A percentile compares a stretch with the other conserved stretches of the same genome.
Conservation (phyloP, 73 alveolate species). For the Tetrahymena elliotti region DNA sequence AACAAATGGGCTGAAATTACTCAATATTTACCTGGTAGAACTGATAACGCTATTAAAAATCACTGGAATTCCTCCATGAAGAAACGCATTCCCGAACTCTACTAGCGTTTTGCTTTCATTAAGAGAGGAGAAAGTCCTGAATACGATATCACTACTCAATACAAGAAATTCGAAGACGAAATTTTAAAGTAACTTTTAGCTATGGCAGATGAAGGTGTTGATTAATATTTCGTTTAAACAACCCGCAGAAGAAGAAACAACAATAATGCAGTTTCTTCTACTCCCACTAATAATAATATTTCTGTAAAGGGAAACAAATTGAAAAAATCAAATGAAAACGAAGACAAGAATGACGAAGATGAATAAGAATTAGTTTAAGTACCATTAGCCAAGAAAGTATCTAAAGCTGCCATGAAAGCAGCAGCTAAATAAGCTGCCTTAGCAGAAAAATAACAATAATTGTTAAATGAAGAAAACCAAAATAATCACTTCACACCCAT, state of each 20-base stretch:
- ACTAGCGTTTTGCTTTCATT: not conserved
- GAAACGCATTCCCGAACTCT: conserved; percentile 47
- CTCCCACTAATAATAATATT: not conserved
- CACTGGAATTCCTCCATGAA: conserved; percentile 73
- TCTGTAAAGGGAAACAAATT: not conserved
- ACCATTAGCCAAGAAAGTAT: not conserved
- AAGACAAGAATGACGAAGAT: not conserved
- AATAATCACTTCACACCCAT: not conserved
- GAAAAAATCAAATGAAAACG: not conserved
- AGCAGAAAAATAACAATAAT: not conserved
- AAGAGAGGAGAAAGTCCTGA: not conserved
- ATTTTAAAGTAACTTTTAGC: not conserved
- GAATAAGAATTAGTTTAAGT: not conserved
- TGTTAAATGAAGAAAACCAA: not conserved
- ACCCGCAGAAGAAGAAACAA: not conserved
- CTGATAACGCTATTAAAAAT: conserved; percentile 70
- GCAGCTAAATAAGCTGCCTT: not conserved
- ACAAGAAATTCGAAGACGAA: not conserved
- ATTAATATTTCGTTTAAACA: not conserved
- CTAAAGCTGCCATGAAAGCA: not conserved
- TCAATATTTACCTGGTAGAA: conserved; percentile 56
- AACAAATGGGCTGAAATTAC: conserved; percentile 93
- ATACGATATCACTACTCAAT: not conserved
- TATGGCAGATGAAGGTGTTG: not conserved
- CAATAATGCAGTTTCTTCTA: not conserved